Evolutionary conservation across 805 yeast genomes (phyloP), one percentile per base, ranked within the genome.

Genomic region (Zygoascus biomembranicola): DNA sequence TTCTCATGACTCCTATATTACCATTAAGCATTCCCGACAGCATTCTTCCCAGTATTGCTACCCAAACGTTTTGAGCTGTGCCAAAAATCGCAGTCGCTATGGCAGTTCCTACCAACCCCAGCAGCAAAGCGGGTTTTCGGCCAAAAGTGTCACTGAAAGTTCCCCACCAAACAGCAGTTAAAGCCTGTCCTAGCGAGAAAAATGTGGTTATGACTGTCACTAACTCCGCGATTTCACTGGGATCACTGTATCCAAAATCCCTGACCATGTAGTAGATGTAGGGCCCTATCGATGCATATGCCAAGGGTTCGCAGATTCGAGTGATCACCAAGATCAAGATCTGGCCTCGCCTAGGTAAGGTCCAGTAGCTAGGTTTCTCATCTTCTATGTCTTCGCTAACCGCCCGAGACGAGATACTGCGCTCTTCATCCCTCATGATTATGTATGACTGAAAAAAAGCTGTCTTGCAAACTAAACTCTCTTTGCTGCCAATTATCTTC

Each of bases 191-290:
- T 28, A 82, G 73, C 19, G 86, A 81, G 67, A 81, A 82, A 5
- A 77, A 69, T 1, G 85, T 77, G 76, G n/a, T 77, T 73, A 54
- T 76, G 76, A 47, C 70, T 65, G 53, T 76, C 67, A n/a, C 80
- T 74, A 32, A 77, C 63, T 55, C 57, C 1, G 64, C 54, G 49
- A 62, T 61, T 19, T 50, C 55, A 20, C 61, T 42, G 13, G 64
- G 63, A 20, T 58, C 59, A 14, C 46, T 49, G 47, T 59, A 61
- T 2, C 77, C 76, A 63, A 81, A 81, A 58, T 79, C 84, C 49
- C 78, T 64, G 10, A 81, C 78, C 84, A 81, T 79, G 65, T 77
- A 82, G 63, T 78, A 82, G 35, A 81, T 75, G 61, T 82, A 82
- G 1, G 87, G 87, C 57, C 81, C 78, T 28, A 81, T 64, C 2